These are phyloP conservation scores for Terana coerulea DNA, from an alignment of 768 basidiomycete genomes.

Conservation along the genomic window DNA sequence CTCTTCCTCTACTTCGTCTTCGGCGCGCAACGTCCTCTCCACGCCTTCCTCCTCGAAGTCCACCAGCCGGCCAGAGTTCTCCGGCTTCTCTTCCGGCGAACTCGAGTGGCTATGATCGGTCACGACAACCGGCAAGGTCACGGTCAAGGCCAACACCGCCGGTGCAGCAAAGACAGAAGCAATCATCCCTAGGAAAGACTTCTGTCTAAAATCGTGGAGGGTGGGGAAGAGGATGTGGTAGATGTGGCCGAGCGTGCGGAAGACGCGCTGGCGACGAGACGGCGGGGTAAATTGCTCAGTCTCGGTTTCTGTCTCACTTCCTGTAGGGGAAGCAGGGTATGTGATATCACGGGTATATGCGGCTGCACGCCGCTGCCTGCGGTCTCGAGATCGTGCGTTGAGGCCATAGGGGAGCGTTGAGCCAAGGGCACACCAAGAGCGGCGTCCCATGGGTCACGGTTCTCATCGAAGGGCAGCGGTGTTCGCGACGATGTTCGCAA, in stretches of 20 bases:
- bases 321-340: slow-evolving; percentile 45
- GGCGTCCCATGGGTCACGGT: slow-evolving; percentile 48
- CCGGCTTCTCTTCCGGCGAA: slow-evolving; percentile 37
- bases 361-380: slow-evolving; percentile 10
- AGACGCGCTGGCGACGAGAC: slow-evolving; percentile 36
- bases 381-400: slow-evolving; percentile 4
- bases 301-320: background rate
- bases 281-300: slow-evolving; percentile 34
- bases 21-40: slow-evolving; percentile 66
- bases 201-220: slow-evolving; percentile 64
- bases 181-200: slow-evolving; percentile 66
- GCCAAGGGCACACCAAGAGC: slow-evolving; percentile 48
- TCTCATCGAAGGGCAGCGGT: slow-evolving; percentile 21
- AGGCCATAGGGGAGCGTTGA: slow-evolving; percentile 38
- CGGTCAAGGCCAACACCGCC: slow-evolving; percentile 77
- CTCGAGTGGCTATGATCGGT: slow-evolving; percentile 41
- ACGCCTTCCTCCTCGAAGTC: slow-evolving; percentile 77
- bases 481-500: slow-evolving; percentile 30
- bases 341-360: slow-evolving; percentile 47
- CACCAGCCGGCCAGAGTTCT: slow-evolving; percentile 43
- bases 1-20: slow-evolving; percentile 55
- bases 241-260: slow-evolving; percentile 35
- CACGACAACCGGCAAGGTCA: slow-evolving; percentile 90
- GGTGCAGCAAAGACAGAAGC: slow-evolving; percentile 82
- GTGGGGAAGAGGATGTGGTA: slow-evolving; percentile 82